Base-by-base conservation (phyloP, 306 rosid species). In the Malus orientalis region DNA sequence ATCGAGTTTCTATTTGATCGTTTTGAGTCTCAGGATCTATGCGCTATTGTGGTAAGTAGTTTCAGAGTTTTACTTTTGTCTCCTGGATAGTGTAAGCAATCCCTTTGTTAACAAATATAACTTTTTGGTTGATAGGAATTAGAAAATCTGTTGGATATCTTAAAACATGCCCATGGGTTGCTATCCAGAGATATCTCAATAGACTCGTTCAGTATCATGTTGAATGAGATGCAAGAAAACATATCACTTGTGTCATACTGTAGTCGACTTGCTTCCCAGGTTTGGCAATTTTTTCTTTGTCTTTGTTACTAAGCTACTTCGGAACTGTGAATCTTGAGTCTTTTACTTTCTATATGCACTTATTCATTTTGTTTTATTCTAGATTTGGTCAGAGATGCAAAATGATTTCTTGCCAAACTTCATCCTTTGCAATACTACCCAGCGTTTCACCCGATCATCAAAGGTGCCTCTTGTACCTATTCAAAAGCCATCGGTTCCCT, bases 371-470 rank as follows among this genome's bases (percentile, higher is more conserved):
- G 51, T 84, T 54, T 86, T 73, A 62, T 86, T 79, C 74, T 77
- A 95, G 98, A 95, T 95, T 78, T 95, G 96, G 97, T 92, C 93
- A 29, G 98, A 95, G 93, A 92, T 95, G 97, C 98, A 95, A 81
- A 92, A 79, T 66, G 98, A 95, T 79, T 95, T 92, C 84, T 80
- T 92, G 86, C 97, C 96, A 18, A 95, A 90, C 80, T 95, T 92
- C 82, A 83, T 95, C 83, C 96, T 95, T 60, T 92, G 97, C 86
- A 95, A 95, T 79, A 95, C 97, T 58, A 95, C 97, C 76, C 98
- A 95, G 82, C 93, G 97, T 55, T 95, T 92, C 83, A 85, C 91
- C 77, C 83, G 98, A 67, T 89, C 96, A 81, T 88, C 95, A 60
- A 92, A 87, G 86, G 87, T 89, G 77, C 84, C 88, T 29, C 71